Evolutionary conservation across 2,329 filamentous ascomycete species (phyloP).

Genomic region (Huntiella savannae): DNA sequence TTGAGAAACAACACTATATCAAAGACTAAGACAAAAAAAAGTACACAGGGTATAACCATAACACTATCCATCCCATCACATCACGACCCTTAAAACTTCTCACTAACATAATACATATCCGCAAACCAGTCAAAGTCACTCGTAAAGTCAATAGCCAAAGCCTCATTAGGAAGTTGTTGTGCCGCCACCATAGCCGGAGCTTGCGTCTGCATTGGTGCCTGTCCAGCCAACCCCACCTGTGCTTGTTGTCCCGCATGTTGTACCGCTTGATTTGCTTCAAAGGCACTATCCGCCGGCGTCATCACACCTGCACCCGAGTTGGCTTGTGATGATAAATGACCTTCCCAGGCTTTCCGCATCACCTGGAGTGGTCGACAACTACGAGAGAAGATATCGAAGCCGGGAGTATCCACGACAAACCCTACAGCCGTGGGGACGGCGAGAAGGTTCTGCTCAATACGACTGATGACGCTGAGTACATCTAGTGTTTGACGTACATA

Average conservation of each 20-base stretch:
- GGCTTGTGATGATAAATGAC: constrained; percentile 17
- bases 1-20: not conserved
- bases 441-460: constrained; percentile 3
- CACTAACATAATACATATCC: constrained; percentile 8
- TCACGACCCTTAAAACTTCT: not conserved
- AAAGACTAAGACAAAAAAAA: not conserved
- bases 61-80: not conserved
- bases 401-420: constrained; percentile 4
- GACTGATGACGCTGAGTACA: constrained; percentile 4
- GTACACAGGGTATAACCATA: constrained; percentile 1
- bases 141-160: constrained; percentile 7
- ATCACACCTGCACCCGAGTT: constrained; percentile 12
- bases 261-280: constrained; percentile 16
- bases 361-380: constrained; percentile 5
- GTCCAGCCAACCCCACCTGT: not conserved
- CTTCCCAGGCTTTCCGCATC: constrained; percentile 10
- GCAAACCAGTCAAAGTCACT: constrained; percentile 11
- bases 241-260: no score
- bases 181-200: not conserved
- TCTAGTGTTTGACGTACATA: constrained; percentile 6
- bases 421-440: not conserved
- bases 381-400: constrained; percentile 7
- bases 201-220: not conserved
- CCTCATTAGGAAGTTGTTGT: not conserved
- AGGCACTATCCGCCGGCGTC: constrained; percentile 18